Conservation (phyloP, 1,284 basidiomycete genomes). For the Ganoderma multipileum region DNA sequence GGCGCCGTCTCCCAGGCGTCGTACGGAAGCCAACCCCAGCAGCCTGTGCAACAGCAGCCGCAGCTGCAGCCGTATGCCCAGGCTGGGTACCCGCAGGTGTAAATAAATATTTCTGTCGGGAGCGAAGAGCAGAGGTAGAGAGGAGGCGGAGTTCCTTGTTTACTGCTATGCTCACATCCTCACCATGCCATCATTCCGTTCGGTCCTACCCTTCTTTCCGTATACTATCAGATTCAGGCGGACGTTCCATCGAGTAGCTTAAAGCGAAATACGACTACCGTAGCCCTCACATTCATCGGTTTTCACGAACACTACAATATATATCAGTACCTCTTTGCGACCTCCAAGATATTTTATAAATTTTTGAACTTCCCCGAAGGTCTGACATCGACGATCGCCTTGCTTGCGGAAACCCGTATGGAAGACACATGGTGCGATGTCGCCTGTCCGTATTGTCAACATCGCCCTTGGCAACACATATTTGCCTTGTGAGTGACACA, state of each 20-base stretch:
- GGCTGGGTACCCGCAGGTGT: background rate
- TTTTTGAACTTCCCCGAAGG: background rate
- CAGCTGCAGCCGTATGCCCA: background rate
- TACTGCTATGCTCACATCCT: background rate
- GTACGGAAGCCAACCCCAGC: constrained; percentile 1
- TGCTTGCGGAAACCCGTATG: background rate
- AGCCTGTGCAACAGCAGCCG: background rate
- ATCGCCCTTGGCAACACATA: background rate
- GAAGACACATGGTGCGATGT: background rate
- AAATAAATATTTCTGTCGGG: background rate
- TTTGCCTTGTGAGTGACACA: background rate
- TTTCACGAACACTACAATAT: background rate
- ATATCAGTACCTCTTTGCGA: background rate
- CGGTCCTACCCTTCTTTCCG: background rate
- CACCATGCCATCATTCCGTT: background rate
- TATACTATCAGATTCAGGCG: background rate
- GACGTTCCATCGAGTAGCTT: background rate
- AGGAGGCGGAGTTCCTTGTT: background rate
- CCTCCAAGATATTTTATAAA: background rate
- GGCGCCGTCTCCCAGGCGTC: background rate
- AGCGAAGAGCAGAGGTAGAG: background rate
- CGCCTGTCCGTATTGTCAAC: background rate
- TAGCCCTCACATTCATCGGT: background rate
- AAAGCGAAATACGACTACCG: background rate
- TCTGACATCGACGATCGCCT: background rate